Base-by-base conservation (phyloP, 306 rosid genomes). In the Quercus bicolor region DNA sequence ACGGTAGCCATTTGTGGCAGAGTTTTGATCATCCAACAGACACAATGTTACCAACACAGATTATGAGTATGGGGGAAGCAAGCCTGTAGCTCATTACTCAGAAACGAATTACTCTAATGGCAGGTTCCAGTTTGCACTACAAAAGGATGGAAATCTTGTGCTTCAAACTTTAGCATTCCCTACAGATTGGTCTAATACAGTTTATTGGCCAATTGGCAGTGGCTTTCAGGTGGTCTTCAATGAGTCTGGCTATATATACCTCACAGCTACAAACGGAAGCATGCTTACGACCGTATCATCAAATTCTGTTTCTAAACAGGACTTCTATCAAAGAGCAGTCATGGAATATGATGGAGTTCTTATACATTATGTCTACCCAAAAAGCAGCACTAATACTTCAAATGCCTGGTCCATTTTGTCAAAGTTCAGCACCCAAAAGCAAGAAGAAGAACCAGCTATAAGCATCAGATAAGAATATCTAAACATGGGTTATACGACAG, bases 281-380 rank as follows among this genome's bases (percentile, higher is more conserved):
- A 18, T 61, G 75, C 78, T 84, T 4, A 16, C 19, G 2, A 72
- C 53, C 79, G 0, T 37, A 6, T 11, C 56, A 7, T 29, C 43
- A 1, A 1, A 1, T 18, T 18, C 56, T 2, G 24, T 75, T 60
- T 16, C 85, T 13, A 65, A 13, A 2, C n/a, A 33, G 11, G 40
- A 21, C n/a, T 70, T 65, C 77, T 88, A 87, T 79, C 87, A 87
- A 29, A 82, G 90, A 83, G 94, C 89, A 2, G 77, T 88, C 59
- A 83, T 91, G 45, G 98, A 93, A 37, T 43, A 64, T 68, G 71
- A 77, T 77, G 98, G 97, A 70, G 84, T 89, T 84, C 80, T 93
- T 61, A 82, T 91, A 6, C 87, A 78, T 21, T 89, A 85, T 68
- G 68, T 70, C 24, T 78, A 86, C 59, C 91, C 86, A n/a, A 90